Evolutionary conservation across 139 green algal genomes (phyloP).

Genomic region (Microglena sp.): DNA sequence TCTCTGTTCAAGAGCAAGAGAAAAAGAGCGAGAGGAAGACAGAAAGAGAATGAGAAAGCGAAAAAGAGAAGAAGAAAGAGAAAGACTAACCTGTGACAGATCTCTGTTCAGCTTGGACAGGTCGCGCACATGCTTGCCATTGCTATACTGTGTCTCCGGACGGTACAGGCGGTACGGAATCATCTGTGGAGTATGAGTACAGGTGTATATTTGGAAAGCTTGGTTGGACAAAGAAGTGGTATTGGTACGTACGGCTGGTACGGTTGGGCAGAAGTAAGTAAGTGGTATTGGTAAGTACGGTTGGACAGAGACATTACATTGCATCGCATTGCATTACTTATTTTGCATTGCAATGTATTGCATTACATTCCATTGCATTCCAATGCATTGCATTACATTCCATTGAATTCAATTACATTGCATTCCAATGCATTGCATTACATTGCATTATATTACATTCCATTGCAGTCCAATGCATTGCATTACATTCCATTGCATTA

Average conservation of each 20-base stretch:
- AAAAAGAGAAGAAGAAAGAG: too few relatives aligned
- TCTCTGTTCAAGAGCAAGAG: too few relatives aligned
- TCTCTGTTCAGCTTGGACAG: slow-evolving; percentile 93
- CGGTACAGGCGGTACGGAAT: slow-evolving; percentile 63
- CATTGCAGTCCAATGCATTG: neutral
- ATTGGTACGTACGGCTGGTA: neutral
- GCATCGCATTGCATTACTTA: too few relatives aligned
- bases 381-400: neutral
- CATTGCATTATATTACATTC: neutral
- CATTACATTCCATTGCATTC: neutral
- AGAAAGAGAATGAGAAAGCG: too few relatives aligned
- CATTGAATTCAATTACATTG: neutral
- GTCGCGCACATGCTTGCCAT: slow-evolving; percentile 85
- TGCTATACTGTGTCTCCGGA: slow-evolving; percentile 78
- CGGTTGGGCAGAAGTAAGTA: neutral
- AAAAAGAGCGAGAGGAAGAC: too few relatives aligned
- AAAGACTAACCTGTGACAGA: slow-evolving; percentile 69
- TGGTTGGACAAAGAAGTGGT: neutral
- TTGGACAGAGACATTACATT: neutral
- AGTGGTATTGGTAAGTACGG: neutral
- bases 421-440: neutral
- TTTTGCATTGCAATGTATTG: neutral
- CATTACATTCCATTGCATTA: neutral
- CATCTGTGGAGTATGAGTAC: neutral
- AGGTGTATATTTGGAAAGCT: neutral